A percentile compares a stretch with the other conserved stretches of the same genome.
These are phyloP conservation scores for Polyplosphaeria fusca DNA, from an alignment of 495 filamentous ascomycete species.

Conservation along the genomic window DNA sequence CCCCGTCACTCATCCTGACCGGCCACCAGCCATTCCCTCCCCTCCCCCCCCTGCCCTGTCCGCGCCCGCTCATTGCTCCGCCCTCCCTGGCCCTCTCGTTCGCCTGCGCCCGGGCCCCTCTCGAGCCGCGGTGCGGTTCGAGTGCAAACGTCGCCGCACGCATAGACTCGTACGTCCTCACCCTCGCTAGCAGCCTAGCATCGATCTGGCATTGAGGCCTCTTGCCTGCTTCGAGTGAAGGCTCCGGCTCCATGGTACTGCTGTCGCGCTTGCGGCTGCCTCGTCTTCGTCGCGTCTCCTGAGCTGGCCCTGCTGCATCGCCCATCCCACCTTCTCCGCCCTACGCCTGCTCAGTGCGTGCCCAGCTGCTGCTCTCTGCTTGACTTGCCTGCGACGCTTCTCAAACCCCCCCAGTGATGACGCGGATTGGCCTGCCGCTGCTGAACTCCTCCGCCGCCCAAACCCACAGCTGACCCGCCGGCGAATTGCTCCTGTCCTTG, in stretches of 20 bases:
- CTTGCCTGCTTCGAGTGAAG: slow-evolving; percentile 21
- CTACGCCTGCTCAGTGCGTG: slow-evolving; percentile 10
- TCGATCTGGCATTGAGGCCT: slow-evolving; percentile 12
- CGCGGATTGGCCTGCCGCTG: slow-evolving; percentile 18
- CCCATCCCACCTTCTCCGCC: slow-evolving; percentile 19
- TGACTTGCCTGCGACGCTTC: slow-evolving; percentile 22
- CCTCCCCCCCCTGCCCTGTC: not conserved
- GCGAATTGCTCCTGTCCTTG: slow-evolving; percentile 25
- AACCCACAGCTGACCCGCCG: slow-evolving; percentile 22
- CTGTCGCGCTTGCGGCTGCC: slow-evolving; percentile 11
- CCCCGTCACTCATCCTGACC: not conserved
- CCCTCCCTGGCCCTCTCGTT: slow-evolving; percentile 18
- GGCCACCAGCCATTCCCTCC: not conserved
- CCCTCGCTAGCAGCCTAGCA: slow-evolving; percentile 20
- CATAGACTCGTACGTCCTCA: slow-evolving; percentile 14
- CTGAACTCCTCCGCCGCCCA: not conserved
- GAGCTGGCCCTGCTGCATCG: slow-evolving; percentile 6
- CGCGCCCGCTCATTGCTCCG: not conserved
- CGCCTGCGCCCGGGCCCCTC: not conserved
- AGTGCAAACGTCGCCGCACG: slow-evolving; percentile 20
- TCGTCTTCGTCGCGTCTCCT: slow-evolving; percentile 17
- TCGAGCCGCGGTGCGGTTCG: not conserved
- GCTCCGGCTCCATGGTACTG: slow-evolving; percentile 37
- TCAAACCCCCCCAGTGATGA: slow-evolving; percentile 30
- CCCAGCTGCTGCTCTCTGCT: slow-evolving; percentile 3